Percentiles rank a stretch among this genome's conserved stretches.
Conservation (phyloP, 2,329 filamentous ascomycete species). For the Teratosphaeria viscida region DNA sequence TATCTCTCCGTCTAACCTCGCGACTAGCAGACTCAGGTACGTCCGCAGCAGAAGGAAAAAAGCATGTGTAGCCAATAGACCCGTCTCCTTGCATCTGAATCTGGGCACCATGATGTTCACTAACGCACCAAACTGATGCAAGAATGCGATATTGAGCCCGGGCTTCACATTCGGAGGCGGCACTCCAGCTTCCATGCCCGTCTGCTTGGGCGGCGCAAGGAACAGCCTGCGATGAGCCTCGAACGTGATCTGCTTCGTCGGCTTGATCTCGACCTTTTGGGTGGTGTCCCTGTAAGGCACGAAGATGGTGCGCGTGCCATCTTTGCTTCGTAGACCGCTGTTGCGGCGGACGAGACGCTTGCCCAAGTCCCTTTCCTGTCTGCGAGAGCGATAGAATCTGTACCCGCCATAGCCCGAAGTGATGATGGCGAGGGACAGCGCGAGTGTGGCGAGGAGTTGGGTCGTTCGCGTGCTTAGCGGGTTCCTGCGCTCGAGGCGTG, state of each 20-base stretch:
- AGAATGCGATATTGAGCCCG: conserved; percentile 84
- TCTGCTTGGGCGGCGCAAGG: conserved; percentile 65
- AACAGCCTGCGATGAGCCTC: conserved; percentile 92
- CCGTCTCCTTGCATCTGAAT: conserved; percentile 92
- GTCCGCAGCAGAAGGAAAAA: conserved; percentile 84
- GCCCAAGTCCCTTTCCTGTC: conserved; percentile 72
- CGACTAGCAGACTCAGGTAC: conserved; percentile 87
- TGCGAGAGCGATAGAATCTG: conserved; percentile 62
- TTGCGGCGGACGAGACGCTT: conserved; percentile 76
- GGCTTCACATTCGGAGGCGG: conserved; percentile 87
- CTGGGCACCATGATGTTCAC: conserved; percentile 96
- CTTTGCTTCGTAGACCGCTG: conserved; percentile 80
- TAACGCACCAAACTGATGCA: conserved; percentile 92
- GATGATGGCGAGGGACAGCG: conserved; percentile 68
- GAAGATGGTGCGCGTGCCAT: conserved; percentile 88
- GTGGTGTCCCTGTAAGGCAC: conserved; percentile 84
- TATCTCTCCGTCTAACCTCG: conserved; percentile 87
- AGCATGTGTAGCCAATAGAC: conserved; percentile 76
- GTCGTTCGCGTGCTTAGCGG: conserved; percentile 57
- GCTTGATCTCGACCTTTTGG: conserved; percentile 80
- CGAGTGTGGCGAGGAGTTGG: conserved; percentile 64
- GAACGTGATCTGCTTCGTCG: conserved; percentile 86
- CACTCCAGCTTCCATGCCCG: conserved; percentile 54
- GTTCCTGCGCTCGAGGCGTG: conserved; percentile 39
- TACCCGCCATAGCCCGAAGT: conserved; percentile 68